phyloP scores from a whole-genome alignment of 192 early-diverging fungal genomes.

The Mortierella antarctica region DNA sequence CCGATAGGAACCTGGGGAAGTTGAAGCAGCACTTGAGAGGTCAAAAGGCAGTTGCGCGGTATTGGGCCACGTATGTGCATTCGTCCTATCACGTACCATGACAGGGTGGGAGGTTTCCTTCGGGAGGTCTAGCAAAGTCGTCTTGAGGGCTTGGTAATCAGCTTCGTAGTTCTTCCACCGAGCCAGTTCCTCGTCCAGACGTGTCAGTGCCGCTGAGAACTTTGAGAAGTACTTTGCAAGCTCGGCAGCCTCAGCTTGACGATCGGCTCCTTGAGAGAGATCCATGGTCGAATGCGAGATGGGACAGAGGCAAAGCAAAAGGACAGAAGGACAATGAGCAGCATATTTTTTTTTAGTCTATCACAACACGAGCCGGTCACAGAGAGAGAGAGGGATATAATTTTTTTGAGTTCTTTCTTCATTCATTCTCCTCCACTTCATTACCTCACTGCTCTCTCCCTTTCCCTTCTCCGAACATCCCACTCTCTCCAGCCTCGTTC shows the following conservation, averaged over 20 bases:
- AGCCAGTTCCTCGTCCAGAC: slow-evolving; percentile 50
- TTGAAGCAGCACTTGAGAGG: neutral
- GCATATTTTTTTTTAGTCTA: slow-evolving; percentile 11
- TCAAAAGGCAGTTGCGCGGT: neutral
- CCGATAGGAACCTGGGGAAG: slow-evolving; percentile 79
- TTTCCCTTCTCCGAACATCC: too few species aligned
- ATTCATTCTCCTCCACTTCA: too few species aligned
- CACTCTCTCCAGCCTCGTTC: too few species aligned
- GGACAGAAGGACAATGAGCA: neutral
- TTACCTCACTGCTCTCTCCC: too few species aligned
- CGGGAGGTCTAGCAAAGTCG: slow-evolving; percentile 57
- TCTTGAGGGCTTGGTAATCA: slow-evolving; percentile 66
- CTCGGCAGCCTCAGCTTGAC: slow-evolving; percentile 47
- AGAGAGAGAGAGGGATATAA: too few species aligned
- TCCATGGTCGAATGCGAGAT: slow-evolving; percentile 13
- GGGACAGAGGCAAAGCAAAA: neutral
- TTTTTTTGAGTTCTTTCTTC: too few species aligned
- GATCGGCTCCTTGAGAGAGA: slow-evolving; percentile 6
- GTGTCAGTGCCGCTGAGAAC: slow-evolving; percentile 52
- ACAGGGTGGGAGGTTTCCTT: slow-evolving; percentile 59
- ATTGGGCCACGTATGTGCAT: neutral
- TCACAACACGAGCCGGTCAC: too few species aligned
- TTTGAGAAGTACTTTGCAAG: slow-evolving; percentile 46
- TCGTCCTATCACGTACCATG: slow-evolving; percentile 58
- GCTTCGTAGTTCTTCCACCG: slow-evolving; percentile 67